Evolutionary conservation across 495 filamentous ascomycete genomes (phyloP).

Genomic region (Beverwykella pulmonaria): DNA sequence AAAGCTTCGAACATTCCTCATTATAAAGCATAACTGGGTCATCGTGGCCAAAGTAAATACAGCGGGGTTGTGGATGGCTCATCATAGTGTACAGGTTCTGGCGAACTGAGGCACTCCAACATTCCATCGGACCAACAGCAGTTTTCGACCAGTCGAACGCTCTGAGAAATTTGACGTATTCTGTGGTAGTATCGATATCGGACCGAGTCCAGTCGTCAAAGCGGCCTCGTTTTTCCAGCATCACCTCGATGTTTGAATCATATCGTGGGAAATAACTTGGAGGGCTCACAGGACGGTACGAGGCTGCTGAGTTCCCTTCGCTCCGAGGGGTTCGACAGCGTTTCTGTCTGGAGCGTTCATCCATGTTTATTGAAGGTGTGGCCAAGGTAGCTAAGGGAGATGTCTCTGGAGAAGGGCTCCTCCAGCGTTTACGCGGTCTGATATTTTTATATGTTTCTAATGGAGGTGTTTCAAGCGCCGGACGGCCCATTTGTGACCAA

Average conservation of each 20-base stretch:
- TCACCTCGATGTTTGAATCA: not conserved
- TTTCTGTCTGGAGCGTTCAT: not conserved
- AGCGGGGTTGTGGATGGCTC: conserved; percentile 8
- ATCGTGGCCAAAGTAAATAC: conserved; percentile 12
- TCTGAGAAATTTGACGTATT: conserved; percentile 10
- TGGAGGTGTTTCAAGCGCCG: not conserved
- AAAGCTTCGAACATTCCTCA: not conserved
- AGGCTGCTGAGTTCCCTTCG: too few relatives aligned
- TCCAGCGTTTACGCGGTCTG: conserved; percentile 5
- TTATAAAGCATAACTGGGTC: conserved; percentile 26
- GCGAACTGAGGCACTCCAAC: conserved; percentile 12
- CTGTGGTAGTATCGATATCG: not conserved
- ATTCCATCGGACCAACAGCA: conserved; percentile 17
- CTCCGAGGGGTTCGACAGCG: too few relatives aligned
- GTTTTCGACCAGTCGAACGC: conserved; percentile 21
- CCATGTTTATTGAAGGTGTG: not conserved
- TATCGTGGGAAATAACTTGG: not conserved
- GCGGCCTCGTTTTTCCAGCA: not conserved
- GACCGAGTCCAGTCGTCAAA: conserved; percentile 19
- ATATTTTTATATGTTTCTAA: not conserved
- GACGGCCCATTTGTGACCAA: too few relatives aligned
- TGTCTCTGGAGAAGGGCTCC: not conserved
- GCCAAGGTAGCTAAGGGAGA: not conserved
- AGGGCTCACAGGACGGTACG: too few relatives aligned
- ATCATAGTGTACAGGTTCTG: conserved; percentile 13